Percentiles rank a stretch among this genome's conserved stretches.
phyloP scores from a whole-genome alignment of 345 rosid species.

The Eucalyptus curtisii region DNA sequence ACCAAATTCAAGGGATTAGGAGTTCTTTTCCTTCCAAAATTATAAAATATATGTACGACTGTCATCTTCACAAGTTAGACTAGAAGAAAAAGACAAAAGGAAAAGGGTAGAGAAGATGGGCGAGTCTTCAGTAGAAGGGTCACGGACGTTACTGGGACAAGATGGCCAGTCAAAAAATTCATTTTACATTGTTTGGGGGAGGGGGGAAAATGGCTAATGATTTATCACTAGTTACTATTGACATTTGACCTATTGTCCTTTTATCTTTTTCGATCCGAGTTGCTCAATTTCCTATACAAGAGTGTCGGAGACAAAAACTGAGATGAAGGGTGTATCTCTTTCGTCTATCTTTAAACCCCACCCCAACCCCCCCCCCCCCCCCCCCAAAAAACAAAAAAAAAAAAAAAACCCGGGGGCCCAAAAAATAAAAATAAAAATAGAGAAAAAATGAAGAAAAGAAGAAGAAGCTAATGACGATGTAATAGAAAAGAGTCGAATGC shows the following conservation, averaged over 20 bases:
- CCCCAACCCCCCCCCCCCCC: too few relatives aligned
- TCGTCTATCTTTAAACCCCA: background rate
- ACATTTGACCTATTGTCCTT: background rate
- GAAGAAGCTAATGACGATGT: background rate
- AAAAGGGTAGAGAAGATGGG: background rate
- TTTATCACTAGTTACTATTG: background rate
- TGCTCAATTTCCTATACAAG: background rate
- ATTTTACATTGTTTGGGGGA: background rate
- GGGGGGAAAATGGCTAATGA: background rate
- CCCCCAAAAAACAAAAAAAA: too few relatives aligned
- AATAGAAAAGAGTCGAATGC: background rate
- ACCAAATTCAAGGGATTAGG: background rate
- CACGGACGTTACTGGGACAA: background rate
- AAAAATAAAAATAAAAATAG: accelerated
- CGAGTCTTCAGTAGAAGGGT: background rate
- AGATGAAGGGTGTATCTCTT: background rate
- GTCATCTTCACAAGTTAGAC: background rate
- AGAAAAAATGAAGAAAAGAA: too few relatives aligned
- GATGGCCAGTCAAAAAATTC: background rate
- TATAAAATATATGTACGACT: background rate
- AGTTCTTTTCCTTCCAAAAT: background rate
- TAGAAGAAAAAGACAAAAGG: background rate
- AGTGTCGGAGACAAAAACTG: background rate
- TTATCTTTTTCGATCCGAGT: background rate
- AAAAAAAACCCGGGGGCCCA: accelerated